Percentiles rank a stretch among this genome's conserved stretches.
Conservation (phyloP, 2,329 filamentous ascomycete genomes). For the Phialocephala sp. region DNA sequence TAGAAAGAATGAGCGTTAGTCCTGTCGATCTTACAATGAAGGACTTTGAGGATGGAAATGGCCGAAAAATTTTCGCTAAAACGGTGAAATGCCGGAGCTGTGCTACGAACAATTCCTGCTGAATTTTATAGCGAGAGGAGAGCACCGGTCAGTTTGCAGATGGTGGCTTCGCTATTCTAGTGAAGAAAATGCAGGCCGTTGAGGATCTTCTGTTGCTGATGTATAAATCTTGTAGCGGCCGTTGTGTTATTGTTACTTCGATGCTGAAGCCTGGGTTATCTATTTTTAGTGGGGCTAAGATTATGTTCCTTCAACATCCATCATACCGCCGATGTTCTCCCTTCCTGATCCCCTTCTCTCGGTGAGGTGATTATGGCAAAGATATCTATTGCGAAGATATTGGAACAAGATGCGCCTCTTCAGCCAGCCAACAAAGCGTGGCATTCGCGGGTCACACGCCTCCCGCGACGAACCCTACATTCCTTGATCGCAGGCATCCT, state of each 20-base stretch:
- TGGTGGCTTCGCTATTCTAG: no score
- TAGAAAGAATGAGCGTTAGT: no score
- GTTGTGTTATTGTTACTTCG: neutral
- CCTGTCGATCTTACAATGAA: no score
- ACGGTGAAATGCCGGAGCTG: no score
- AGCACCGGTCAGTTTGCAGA: no score
- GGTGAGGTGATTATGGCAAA: neutral
- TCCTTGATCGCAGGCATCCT: constrained; percentile 5
- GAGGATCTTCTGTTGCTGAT: no score
- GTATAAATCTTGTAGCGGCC: no score
- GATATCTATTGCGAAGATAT: constrained; percentile 11
- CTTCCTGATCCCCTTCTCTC: neutral
- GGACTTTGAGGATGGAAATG: no score
- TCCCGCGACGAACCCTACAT: constrained; percentile 8
- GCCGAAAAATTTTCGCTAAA: no score
- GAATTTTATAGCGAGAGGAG: no score
- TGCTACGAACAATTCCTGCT: no score
- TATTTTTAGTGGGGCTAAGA: neutral
- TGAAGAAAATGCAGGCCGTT: no score
- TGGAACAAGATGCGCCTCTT: constrained; percentile 7
- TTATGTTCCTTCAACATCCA: neutral
- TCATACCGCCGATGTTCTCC: neutral
- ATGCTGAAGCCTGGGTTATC: neutral
- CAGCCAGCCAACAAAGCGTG: constrained; percentile 4
- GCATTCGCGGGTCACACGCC: constrained; percentile 6